Evolutionary conservation across 176 grass and related monocot genomes (phyloP).

Genomic region (Rhynchospora breviuscula): DNA sequence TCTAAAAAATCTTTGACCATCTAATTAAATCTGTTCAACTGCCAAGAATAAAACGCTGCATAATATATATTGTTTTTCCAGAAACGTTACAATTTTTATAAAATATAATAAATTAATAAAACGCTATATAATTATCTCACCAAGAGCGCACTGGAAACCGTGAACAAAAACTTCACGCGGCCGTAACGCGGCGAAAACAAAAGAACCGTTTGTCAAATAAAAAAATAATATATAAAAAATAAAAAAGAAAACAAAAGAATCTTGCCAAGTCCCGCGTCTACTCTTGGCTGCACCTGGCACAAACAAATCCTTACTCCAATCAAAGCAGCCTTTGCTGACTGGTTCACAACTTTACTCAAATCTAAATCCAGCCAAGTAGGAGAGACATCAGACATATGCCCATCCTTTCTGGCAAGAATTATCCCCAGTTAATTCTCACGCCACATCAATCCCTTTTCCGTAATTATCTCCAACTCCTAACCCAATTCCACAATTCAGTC

Average conservation of each 20-base stretch:
- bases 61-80: too few relatives aligned
- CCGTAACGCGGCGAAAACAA: too few relatives aligned
- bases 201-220: too few relatives aligned
- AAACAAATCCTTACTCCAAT: background rate
- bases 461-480: background rate
- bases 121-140: too few relatives aligned
- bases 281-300: background rate
- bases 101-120: too few relatives aligned
- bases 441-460: background rate
- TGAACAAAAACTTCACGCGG: too few relatives aligned
- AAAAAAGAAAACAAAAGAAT: background rate
- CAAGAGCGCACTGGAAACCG: too few relatives aligned
- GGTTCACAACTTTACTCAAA: background rate
- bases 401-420: background rate
- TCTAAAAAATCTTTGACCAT: too few relatives aligned
- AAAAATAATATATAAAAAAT: too few relatives aligned
- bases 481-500: background rate
- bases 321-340: background rate
- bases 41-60: too few relatives aligned
- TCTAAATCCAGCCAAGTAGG: background rate
- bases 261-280: background rate
- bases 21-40: too few relatives aligned
- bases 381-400: background rate
- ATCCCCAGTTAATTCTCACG: background rate
- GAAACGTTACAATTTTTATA: too few relatives aligned